Evolutionary conservation across 2,329 filamentous ascomycete genomes (phyloP), one percentile per base, ranked within the genome.

Genomic region (Mollisiaceae sp.): DNA sequence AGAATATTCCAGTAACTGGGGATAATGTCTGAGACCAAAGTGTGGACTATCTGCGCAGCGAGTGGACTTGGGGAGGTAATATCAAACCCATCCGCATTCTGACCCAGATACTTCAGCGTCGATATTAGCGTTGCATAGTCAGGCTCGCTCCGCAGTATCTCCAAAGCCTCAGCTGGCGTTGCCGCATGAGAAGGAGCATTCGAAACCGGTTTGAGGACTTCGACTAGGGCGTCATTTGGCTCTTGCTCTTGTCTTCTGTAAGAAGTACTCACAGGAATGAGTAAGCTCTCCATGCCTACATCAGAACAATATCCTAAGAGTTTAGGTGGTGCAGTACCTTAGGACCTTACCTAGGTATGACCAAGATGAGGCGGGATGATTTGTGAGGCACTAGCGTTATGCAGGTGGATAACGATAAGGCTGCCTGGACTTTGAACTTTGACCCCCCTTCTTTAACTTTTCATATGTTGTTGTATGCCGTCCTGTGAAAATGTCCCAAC

Each of bases 1-100:
- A 94, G 74, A 9, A 87, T 73, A 2, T 82, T 75, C 94, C 95
- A 98, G 78, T 94, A 97, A 74, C 94, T 91, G 1, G 92, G 91
- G 8, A 93, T 81, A 32, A 91, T 93, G 38, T 89, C 86, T 18
- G 85, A 89, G 65, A 96, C 87, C 41, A 99, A 79, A 2, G 86
- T 80, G 74, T 93, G 89, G 60, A 94, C 82, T 38, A 97, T 86
- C 71, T 93, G 91, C 22, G 92, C 88, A 64, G 88, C 86, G 67
- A 87, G 80, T 1, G 94, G 89, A 38, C 85, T 85, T 3, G 92
- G 89, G 2, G 81, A 77, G 54, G 82, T 81, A 59, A 94, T 83
- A 70, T 85, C 84, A 73, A 90, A 87, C 4, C 67, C 65, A 50
- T 73, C 63, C 22, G 64, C 60, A 54, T 75, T 72, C 54, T 77